These are phyloP conservation scores for Phytophthora capsici DNA, from an alignment of 352 stramenopile genomes.

Conservation along the genomic window DNA sequence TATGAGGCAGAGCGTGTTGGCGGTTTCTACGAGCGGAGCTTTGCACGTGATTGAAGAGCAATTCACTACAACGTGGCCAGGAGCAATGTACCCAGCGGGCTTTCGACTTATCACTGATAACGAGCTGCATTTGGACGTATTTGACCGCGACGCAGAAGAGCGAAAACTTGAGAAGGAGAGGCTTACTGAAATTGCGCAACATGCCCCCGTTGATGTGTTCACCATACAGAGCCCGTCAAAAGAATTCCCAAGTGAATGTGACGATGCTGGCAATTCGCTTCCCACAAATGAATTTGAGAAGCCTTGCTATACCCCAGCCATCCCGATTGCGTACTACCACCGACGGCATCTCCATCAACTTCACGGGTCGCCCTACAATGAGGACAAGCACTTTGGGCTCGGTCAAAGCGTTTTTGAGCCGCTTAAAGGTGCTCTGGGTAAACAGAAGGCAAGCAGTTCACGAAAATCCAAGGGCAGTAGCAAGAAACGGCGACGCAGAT, in stretches of 20 bases:
- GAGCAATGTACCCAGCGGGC: constrained; percentile 84
- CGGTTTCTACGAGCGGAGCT: constrained; percentile 68
- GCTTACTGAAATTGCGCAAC: constrained; percentile 21
- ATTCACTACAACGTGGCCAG: constrained; percentile 79
- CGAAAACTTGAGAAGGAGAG: constrained; percentile 40
- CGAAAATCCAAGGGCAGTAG: constrained; percentile 43
- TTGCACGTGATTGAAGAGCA: constrained; percentile 77
- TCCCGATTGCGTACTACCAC: constrained; percentile 65
- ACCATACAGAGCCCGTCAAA: constrained; percentile 13
- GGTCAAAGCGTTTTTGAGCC: constrained; percentile 78
- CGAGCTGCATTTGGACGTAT: constrained; percentile 61
- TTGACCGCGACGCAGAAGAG: constrained; percentile 42
- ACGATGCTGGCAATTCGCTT: neutral
- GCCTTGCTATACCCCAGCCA: constrained; percentile 55
- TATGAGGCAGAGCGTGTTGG: constrained; percentile 56
- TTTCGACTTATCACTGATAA: constrained; percentile 87
- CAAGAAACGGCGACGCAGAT: constrained; percentile 60
- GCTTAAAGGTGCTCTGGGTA: constrained; percentile 51
- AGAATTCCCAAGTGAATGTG: constrained; percentile 23
- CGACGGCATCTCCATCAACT: constrained; percentile 55
- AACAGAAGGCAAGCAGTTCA: constrained; percentile 46
- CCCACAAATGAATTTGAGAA: constrained; percentile 31
- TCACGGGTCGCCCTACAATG: constrained; percentile 51
- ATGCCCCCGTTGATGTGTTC: constrained; percentile 57
- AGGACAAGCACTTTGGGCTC: constrained; percentile 75